Evolutionary conservation across 2,329 filamentous ascomycete species (phyloP).

Genomic region (Neofusicoccum kwambonambiense): DNA sequence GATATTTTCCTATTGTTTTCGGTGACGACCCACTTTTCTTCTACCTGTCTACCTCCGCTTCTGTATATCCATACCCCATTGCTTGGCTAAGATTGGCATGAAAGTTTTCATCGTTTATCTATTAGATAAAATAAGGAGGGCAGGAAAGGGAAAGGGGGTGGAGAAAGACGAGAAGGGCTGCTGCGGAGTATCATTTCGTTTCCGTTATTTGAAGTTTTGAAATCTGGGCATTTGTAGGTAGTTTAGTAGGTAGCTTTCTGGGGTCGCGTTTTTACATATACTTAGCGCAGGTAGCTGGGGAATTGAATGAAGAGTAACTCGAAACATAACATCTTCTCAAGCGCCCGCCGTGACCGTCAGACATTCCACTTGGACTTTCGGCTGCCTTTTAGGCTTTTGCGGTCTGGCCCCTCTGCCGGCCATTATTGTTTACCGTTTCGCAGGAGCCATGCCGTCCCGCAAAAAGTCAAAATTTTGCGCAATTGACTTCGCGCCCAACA

Average conservation of each 20-base stretch:
- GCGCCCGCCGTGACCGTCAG: neutral
- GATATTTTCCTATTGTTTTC: neutral
- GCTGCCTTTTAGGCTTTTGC: neutral
- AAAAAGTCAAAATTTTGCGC: too few species aligned
- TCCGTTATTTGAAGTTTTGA: neutral
- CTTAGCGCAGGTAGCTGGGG: constrained; percentile 11
- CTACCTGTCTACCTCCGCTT: neutral
- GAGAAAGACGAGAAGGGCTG: neutral
- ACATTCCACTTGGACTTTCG: neutral
- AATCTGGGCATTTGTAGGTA: neutral
- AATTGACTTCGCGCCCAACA: too few species aligned
- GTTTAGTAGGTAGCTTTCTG: neutral
- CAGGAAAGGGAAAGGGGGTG: neutral
- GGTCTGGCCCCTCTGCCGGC: too few species aligned
- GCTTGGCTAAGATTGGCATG: constrained; percentile 2
- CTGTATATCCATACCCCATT: constrained; percentile 11
- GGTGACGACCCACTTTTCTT: neutral
- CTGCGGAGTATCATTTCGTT: neutral
- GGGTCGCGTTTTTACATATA: neutral
- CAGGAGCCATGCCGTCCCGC: too few species aligned
- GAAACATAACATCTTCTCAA: too few species aligned
- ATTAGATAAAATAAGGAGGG: neutral
- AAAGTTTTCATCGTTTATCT: neutral
- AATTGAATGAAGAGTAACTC: neutral
- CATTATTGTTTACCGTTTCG: too few species aligned